A percentile compares a stretch with the other conserved stretches of the same genome.
phyloP scores from a whole-genome alignment of 2,329 filamentous ascomycete genomes.

The Aureobasidium namibiae region DNA sequence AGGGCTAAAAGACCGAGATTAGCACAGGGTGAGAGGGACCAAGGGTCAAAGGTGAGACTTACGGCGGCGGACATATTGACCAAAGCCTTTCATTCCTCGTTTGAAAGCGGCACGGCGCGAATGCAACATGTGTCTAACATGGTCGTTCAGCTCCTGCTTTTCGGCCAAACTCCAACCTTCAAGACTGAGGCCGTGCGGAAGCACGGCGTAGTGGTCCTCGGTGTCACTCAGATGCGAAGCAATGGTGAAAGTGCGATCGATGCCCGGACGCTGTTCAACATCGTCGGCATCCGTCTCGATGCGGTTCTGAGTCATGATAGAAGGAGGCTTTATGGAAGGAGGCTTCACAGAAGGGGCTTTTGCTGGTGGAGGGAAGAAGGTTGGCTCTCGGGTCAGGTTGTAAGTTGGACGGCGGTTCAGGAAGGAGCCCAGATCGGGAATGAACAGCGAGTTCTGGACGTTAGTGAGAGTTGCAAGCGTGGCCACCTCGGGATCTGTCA shows the following conservation, averaged over 20 bases:
- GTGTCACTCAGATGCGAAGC: constrained; percentile 60
- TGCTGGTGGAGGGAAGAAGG: constrained; percentile 16
- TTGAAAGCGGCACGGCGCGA: constrained; percentile 73
- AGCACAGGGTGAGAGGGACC: background rate
- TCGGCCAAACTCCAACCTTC: constrained; percentile 70
- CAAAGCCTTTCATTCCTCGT: constrained; percentile 69
- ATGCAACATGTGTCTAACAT: constrained; percentile 81
- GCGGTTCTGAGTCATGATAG: constrained; percentile 2
- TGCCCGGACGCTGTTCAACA: background rate
- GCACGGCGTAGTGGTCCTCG: constrained; percentile 66
- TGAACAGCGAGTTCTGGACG: constrained; percentile 80
- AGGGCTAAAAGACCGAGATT: constrained; percentile 43
- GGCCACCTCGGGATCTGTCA: constrained; percentile 69
- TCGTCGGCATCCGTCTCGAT: constrained; percentile 11
- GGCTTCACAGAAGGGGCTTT: constrained; percentile 23
- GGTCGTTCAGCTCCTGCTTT: constrained; percentile 70
- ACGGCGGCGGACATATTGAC: constrained; percentile 67
- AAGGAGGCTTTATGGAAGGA: constrained; percentile 14
- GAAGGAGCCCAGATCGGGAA: constrained; percentile 68
- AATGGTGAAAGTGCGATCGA: constrained; percentile 36
- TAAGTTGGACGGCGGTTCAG: constrained; percentile 75
- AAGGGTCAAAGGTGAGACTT: constrained; percentile 25
- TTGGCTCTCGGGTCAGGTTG: constrained; percentile 49
- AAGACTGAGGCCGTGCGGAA: constrained; percentile 64
- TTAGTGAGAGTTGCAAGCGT: constrained; percentile 80